These are phyloP conservation scores for Porphyrellus cyaneotinctus DNA, from an alignment of 768 basidiomycete genomes.

Conservation along the genomic window DNA sequence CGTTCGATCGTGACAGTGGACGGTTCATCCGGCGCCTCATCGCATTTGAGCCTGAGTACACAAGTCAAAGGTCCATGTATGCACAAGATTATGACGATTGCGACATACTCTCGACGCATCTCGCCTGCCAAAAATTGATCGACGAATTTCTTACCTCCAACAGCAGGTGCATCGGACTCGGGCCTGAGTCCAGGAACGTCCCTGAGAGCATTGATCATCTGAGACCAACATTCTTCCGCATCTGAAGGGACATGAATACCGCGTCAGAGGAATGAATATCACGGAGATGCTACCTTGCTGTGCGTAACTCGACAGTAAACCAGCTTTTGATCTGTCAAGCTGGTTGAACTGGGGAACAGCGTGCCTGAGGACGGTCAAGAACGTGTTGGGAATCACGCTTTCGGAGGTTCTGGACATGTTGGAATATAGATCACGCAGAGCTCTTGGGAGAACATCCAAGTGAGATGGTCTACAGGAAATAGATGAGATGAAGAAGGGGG, in stretches of 20 bases:
- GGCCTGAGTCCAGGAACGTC: slow-evolving; percentile 53
- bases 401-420: slow-evolving; percentile 76
- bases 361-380: slow-evolving; percentile 67
- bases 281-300: slow-evolving; percentile 58
- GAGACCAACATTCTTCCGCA: slow-evolving; percentile 86
- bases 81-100: neutral
- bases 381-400: slow-evolving; percentile 62
- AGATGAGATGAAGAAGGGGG: neutral
- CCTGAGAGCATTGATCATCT: slow-evolving; percentile 67
- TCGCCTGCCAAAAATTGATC: slow-evolving; percentile 80
- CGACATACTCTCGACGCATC: slow-evolving; percentile 61
- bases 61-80: slow-evolving; percentile 21
- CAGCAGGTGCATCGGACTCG: slow-evolving; percentile 26
- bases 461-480: slow-evolving; percentile 31
- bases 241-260: slow-evolving; percentile 40
- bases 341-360: slow-evolving; percentile 92
- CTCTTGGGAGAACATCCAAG: slow-evolving; percentile 41
- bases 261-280: neutral
- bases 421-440: slow-evolving; percentile 64
- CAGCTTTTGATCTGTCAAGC: slow-evolving; percentile 43
- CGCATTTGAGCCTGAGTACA: slow-evolving; percentile 61
- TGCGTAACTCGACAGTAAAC: slow-evolving; percentile 52
- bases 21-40: slow-evolving; percentile 79
- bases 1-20: slow-evolving; percentile 60
- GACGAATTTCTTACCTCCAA: slow-evolving; percentile 53